A percentile compares a stretch with the other conserved stretches of the same genome.
phyloP scores from a whole-genome alignment of 768 basidiomycete genomes.

The Suillus variegatus region DNA sequence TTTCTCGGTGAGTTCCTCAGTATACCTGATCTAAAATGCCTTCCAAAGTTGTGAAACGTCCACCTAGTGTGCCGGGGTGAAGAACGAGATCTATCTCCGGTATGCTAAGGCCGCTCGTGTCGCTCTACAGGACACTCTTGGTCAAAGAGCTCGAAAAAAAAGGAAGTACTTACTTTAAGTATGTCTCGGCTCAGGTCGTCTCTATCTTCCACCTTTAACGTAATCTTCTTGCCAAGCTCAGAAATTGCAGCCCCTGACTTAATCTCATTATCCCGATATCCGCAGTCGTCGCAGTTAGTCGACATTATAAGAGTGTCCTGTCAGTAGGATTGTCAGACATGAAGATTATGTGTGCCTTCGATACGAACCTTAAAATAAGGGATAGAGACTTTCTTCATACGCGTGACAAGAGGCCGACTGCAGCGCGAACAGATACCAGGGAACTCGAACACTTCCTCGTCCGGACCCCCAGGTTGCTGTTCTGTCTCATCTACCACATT shows the following conservation, averaged over 20 bases:
- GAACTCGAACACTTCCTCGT: slow-evolving; percentile 91
- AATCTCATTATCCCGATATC: slow-evolving; percentile 97
- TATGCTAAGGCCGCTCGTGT: slow-evolving; percentile 85
- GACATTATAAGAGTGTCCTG: slow-evolving; percentile 98
- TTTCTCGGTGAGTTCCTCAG: slow-evolving; percentile 90
- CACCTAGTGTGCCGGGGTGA: slow-evolving; percentile 91
- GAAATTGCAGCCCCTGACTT: slow-evolving; percentile 94
- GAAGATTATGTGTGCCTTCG: background rate
- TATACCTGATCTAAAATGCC: slow-evolving; percentile 93
- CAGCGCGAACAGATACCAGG: slow-evolving; percentile 88
- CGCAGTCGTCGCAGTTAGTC: slow-evolving; percentile 95
- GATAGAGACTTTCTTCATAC: slow-evolving; percentile 95
- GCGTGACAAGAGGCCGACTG: slow-evolving; percentile 76
- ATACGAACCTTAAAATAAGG: slow-evolving; percentile 89
- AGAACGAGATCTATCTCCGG: slow-evolving; percentile 95
- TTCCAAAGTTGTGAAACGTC: slow-evolving; percentile 96
- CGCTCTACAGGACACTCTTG: slow-evolving; percentile 57
- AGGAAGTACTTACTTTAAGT: slow-evolving; percentile 66
- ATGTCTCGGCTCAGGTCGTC: slow-evolving; percentile 94
- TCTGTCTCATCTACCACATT: slow-evolving; percentile 17
- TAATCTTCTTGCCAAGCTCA: slow-evolving; percentile 84
- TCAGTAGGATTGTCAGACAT: background rate
- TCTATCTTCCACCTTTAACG: slow-evolving; percentile 84
- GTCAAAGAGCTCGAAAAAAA: background rate
- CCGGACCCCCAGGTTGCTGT: slow-evolving; percentile 39